phyloP scores from a whole-genome alignment of 2,329 filamentous ascomycete genomes.

The Pseudocercospora musae region DNA sequence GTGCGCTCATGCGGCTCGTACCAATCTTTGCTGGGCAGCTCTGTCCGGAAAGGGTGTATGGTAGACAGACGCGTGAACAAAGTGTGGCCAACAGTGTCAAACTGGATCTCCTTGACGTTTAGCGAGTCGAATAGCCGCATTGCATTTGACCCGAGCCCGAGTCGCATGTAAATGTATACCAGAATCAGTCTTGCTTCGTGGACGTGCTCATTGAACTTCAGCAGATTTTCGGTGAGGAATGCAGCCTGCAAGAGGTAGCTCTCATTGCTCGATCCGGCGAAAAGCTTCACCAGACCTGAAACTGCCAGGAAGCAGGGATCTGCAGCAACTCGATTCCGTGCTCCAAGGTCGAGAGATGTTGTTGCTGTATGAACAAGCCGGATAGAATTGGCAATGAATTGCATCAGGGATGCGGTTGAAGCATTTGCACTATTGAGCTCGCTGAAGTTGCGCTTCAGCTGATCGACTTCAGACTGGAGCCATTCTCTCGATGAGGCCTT shows the following conservation, averaged over 20 bases:
- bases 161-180: slow-evolving; percentile 35
- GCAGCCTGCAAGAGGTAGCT: slow-evolving; percentile 32
- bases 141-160: slow-evolving; percentile 33
- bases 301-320: slow-evolving; percentile 35
- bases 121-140: slow-evolving; percentile 33
- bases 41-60: slow-evolving; percentile 30
- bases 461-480: slow-evolving; percentile 23
- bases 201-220: slow-evolving; percentile 27
- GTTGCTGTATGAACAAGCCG: slow-evolving; percentile 26
- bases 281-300: slow-evolving; percentile 32
- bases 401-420: slow-evolving; percentile 14
- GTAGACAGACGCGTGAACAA: slow-evolving; percentile 34
- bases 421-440: slow-evolving; percentile 13
- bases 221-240: slow-evolving; percentile 30
- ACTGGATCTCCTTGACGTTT: slow-evolving; percentile 37
- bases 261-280: slow-evolving; percentile 17
- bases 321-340: slow-evolving; percentile 23
- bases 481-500: slow-evolving; percentile 19
- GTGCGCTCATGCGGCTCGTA: slow-evolving; percentile 32
- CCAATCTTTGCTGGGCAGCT: slow-evolving; percentile 18
- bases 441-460: slow-evolving; percentile 26
- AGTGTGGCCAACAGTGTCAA: slow-evolving; percentile 36
- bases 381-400: slow-evolving; percentile 28
- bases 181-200: slow-evolving; percentile 36
- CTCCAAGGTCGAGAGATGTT: slow-evolving; percentile 13